phyloP scores from a whole-genome alignment of 306 rosid genomes.

The Castanea sativa region DNA sequence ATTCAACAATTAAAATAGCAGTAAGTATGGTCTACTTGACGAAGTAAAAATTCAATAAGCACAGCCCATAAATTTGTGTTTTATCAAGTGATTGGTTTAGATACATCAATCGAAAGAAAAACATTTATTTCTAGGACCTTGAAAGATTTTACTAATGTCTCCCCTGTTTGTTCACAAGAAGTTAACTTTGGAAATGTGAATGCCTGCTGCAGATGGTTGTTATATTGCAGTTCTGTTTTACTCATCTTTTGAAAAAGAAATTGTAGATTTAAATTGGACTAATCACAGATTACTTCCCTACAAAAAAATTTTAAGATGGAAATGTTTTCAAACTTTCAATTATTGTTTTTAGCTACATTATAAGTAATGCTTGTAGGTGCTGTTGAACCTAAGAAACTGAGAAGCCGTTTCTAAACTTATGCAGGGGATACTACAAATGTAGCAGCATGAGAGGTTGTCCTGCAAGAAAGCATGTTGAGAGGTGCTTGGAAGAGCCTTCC shows the following conservation, averaged over 20 bases:
- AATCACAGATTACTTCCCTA: background rate
- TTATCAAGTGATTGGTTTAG: slow-evolving; percentile 1
- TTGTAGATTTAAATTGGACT: slow-evolving; percentile 10
- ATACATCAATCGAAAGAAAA: slow-evolving; percentile 2
- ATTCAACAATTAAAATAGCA: background rate
- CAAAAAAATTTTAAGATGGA: background rate
- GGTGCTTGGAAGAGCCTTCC: slow-evolving; percentile 91
- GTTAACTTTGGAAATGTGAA: slow-evolving; percentile 6
- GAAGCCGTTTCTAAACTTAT: slow-evolving; percentile 9
- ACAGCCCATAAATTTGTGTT: slow-evolving; percentile 5
- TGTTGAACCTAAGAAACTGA: slow-evolving; percentile 11
- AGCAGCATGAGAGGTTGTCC: slow-evolving; percentile 99
- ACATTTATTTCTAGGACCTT: slow-evolving; percentile 2
- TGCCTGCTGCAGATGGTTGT: background rate
- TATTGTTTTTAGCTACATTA: background rate
- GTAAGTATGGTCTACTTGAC: background rate
- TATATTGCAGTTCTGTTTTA: slow-evolving; percentile 4
- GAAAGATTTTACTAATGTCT: background rate
- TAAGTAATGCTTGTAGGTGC: background rate
- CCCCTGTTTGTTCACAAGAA: slow-evolving; percentile 8
- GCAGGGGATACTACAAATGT: slow-evolving; percentile 98
- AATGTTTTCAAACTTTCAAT: background rate
- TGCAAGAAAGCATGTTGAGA: slow-evolving; percentile 98
- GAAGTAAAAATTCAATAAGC: background rate
- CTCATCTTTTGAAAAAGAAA: background rate